These are phyloP conservation scores for Aspergillus olivimuriae DNA, from an alignment of 495 filamentous ascomycete genomes.

Conservation along the genomic window DNA sequence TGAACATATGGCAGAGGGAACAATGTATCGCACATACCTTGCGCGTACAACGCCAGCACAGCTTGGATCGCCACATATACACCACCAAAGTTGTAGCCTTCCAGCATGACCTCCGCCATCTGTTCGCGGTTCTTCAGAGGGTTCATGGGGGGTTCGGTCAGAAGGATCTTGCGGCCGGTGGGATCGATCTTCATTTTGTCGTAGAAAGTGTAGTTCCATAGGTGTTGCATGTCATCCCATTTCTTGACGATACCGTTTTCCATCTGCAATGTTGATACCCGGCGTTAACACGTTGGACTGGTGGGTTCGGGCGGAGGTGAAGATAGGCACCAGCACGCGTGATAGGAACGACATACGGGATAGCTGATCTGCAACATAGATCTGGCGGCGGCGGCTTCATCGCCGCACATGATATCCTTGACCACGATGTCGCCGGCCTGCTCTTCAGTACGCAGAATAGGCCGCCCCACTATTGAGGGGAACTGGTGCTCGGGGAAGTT, in stretches of 20 bases:
- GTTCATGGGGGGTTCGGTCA: conserved; percentile 98
- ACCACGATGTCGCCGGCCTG: conserved; percentile 69
- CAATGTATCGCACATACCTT: conserved; percentile 52
- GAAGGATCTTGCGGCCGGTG: conserved; percentile 89
- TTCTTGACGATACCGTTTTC: conserved; percentile 98
- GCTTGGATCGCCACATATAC: conserved; percentile 99
- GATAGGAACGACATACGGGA: conserved; percentile 51
- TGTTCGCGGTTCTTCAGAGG: conserved; percentile 90
- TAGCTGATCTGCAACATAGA: conserved; percentile 98
- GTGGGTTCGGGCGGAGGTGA: conserved; percentile 13
- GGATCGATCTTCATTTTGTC: conserved; percentile 95
- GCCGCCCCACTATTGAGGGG: conserved; percentile 96
- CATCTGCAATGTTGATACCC: conserved; percentile 54
- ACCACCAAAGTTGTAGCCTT: conserved; percentile 90
- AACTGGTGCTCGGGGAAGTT: conserved; percentile 99
- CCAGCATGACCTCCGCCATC: conserved; percentile 99
- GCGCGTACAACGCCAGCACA: conserved; percentile 93
- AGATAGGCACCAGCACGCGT: conserved; percentile 1
- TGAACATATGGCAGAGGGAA: not conserved
- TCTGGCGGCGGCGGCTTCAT: conserved; percentile 91
- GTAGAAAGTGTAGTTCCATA: conserved; percentile 98
- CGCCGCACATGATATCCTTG: conserved; percentile 99
- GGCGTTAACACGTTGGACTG: conserved; percentile 22
- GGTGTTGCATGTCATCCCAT: conserved; percentile 99
- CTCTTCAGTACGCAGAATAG: conserved; percentile 95